Base-by-base conservation (phyloP, 23 red algal species). In the Pyropia haitanensis region DNA sequence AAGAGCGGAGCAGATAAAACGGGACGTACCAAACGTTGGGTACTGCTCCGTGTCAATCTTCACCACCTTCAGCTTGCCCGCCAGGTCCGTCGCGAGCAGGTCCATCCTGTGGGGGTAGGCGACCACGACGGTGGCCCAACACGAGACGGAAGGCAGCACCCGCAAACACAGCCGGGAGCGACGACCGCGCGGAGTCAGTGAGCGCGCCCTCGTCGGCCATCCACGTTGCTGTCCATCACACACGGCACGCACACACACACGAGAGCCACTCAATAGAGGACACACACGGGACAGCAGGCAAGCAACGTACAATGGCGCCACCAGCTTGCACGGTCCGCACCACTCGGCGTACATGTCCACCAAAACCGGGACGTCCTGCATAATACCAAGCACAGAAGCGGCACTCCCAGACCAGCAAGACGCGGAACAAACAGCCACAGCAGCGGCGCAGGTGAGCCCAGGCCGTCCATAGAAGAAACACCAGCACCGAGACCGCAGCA, bases 1-100 rank as follows among this genome's bases (percentile, higher is more conserved):
- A 46, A 7, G 39, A 46, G 10, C 39, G 0, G 0, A 46, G 39
- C 39, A 46, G 39, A 10, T 9, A 46, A 13, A 10, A 4, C 13
- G 12, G 12, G 24, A 19, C 63, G 18, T 66, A 66, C 19, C 76
- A 33, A 87, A 87, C 51, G 63, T 67, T 2, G 82, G 80, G 59
- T 98, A 77, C 85, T 80, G 71, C 5, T 98, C 94, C 53, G 94
- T 98, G 33, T 98, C 85, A 31, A 98, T 21, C 58, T 98, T 98
- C 60, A 80, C 80, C 20, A 98, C 81, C 65, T 88, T 91, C 5
- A 98, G 34, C 25, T 77, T 68, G 1, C 84, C 92, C 1, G 68
- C 69, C 51, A 69, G 86, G 23, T 96, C 79, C 18, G 67, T 61
- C 28, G 87, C 92, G n/a, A 71, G 59, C 92, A 85, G 87, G 64